Conservation (phyloP, 2,329 filamentous ascomycete genomes). For the Fusarium fracticaudum region DNA sequence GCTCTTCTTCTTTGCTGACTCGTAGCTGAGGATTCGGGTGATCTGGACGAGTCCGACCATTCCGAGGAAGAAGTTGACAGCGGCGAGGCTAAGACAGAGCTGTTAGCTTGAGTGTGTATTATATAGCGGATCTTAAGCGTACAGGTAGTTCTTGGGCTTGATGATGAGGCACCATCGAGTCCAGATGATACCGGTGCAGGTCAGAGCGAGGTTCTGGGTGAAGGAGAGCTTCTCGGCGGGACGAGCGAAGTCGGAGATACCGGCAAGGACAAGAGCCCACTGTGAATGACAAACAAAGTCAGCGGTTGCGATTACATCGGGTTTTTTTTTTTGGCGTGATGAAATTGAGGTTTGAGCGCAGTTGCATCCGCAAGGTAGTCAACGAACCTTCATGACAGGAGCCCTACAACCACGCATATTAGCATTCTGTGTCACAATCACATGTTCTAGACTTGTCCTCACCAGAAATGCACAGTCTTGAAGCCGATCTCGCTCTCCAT, state of each 20-base stretch:
- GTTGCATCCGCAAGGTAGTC: neutral
- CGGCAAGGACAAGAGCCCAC: conserved; percentile 94
- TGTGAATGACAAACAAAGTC: conserved; percentile 47
- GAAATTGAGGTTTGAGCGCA: neutral
- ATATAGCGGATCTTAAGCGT: conserved; percentile 47
- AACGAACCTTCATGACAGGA: conserved; percentile 81
- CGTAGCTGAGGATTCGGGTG: conserved; percentile 76
- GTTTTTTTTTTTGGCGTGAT: neutral
- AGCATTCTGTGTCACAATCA: conserved; percentile 20
- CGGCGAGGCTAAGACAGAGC: conserved; percentile 72
- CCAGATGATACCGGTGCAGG: conserved; percentile 94
- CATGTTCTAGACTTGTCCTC: neutral
- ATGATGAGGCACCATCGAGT: conserved; percentile 99
- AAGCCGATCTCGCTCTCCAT: conserved; percentile 84
- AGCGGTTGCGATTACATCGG: conserved; percentile 5
- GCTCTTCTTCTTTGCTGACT: conserved; percentile 66
- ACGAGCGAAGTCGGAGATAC: conserved; percentile 89
- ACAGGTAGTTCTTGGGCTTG: conserved; percentile 91
- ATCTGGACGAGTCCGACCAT: conserved; percentile 86
- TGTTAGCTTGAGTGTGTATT: neutral
- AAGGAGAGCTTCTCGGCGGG: conserved; percentile 93
- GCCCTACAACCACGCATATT: conserved; percentile 66
- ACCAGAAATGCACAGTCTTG: conserved; percentile 99
- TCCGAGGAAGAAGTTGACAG: conserved; percentile 98
- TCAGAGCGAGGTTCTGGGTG: conserved; percentile 90